These are phyloP conservation scores for Eutypa lata DNA, from an alignment of 2,329 filamentous ascomycete species.

Conservation along the genomic window DNA sequence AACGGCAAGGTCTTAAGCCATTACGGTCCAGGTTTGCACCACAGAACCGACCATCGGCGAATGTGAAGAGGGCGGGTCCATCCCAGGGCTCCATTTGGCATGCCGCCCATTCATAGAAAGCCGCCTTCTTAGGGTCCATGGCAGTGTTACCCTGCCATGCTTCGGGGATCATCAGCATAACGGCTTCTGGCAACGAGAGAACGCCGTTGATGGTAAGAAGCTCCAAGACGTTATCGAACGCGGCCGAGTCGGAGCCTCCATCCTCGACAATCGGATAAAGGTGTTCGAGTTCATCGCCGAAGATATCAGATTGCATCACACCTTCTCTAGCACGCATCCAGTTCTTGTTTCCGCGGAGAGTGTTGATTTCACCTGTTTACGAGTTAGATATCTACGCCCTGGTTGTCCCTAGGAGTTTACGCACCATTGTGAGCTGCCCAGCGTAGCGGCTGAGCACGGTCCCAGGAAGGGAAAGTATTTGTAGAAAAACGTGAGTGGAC, in stretches of 20 bases:
- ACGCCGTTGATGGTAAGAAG: constrained; percentile 93
- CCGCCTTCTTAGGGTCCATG: constrained; percentile 93
- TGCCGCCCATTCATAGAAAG: constrained; percentile 97
- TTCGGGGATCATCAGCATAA: constrained; percentile 98
- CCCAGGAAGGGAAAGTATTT: constrained; percentile 98
- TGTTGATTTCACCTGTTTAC: constrained; percentile 79
- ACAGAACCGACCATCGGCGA: constrained; percentile 93
- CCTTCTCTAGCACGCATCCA: constrained; percentile 98
- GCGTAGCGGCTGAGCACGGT: constrained; percentile 90
- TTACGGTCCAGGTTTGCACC: constrained; percentile 96
- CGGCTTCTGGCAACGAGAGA: constrained; percentile 87
- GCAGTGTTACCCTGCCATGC: constrained; percentile 92
- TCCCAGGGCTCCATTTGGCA: constrained; percentile 99
- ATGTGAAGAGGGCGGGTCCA: constrained; percentile 93
- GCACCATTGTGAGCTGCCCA: constrained; percentile 95
- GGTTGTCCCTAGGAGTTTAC: constrained; percentile 12
- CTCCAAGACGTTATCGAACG: constrained; percentile 95
- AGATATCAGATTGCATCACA: constrained; percentile 87
- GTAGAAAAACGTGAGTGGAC: constrained; percentile 98
- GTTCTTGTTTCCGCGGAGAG: constrained; percentile 95
- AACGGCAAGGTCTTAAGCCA: constrained; percentile 90
- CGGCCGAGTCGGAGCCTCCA: constrained; percentile 92
- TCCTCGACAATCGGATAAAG: constrained; percentile 96
- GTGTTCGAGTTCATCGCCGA: constrained; percentile 85
- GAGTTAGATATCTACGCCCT: constrained; percentile 15